These are phyloP conservation scores for Flaveria bidentis DNA, from an alignment of 129 eudicot genomes.

Conservation along the genomic window DNA sequence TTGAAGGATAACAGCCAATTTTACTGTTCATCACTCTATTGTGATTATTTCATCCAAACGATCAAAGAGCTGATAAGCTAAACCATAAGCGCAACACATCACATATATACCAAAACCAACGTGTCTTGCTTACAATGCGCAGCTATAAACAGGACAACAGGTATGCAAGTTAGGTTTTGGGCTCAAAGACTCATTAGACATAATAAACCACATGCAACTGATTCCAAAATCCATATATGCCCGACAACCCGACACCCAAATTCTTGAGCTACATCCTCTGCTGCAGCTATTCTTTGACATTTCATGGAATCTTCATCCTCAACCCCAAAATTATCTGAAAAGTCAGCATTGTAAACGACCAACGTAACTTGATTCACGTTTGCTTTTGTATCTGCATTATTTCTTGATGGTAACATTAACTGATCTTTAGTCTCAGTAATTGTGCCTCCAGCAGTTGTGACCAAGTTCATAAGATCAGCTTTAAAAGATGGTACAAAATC, in stretches of 20 bases:
- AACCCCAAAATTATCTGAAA: conserved; percentile 27
- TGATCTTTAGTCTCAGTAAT: conserved; percentile 40
- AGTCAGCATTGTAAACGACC: conserved; percentile 54
- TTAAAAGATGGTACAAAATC: conserved; percentile 53
- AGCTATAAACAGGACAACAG: conserved; percentile 1
- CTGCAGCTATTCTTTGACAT: conserved; percentile 43
- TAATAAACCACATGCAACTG: conserved; percentile 51
- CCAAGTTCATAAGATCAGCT: conserved; percentile 41
- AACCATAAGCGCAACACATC: background rate
- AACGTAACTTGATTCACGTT: conserved; percentile 25
- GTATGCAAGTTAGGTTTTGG: background rate
- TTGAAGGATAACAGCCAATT: no score
- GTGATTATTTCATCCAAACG: background rate
- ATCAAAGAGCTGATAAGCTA: background rate
- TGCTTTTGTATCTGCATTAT: background rate
- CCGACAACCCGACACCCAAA: conserved; percentile 38
- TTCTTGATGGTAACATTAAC: conserved; percentile 19
- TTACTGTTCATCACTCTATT: background rate
- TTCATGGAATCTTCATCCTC: conserved; percentile 33
- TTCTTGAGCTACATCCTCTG: conserved; percentile 52
- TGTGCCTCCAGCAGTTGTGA: conserved; percentile 60
- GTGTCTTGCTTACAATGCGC: background rate
- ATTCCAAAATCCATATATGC: conserved; percentile 76
- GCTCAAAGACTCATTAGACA: background rate
- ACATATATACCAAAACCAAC: conserved; percentile 14